A percentile compares a stretch with the other conserved stretches of the same genome.
Conservation (phyloP, 116 monocot species). For the Zostera marina region DNA sequence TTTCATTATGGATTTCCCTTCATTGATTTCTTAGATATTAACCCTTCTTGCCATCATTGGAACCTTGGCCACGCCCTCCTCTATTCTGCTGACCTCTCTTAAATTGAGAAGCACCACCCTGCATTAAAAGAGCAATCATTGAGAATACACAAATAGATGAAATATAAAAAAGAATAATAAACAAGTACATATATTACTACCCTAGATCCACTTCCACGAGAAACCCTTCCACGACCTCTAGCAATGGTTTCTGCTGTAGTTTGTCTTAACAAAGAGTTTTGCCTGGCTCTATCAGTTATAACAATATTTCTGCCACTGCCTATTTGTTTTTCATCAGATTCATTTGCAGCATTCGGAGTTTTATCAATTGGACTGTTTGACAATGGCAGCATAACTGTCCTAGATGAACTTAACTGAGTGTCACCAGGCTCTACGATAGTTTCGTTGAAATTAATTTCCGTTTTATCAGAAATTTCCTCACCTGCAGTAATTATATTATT, state of each 20-base stretch:
- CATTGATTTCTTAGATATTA: not conserved
- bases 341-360: not conserved
- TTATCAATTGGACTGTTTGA: not conserved
- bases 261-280: slow-evolving; percentile 15
- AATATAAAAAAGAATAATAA: no score
- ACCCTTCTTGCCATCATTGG: not conserved
- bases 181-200: not conserved
- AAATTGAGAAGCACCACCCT: no score
- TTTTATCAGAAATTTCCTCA: slow-evolving; percentile 13
- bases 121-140: no score
- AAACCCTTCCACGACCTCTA: slow-evolving; percentile 4
- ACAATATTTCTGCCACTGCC: slow-evolving; percentile 2
- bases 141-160: no score
- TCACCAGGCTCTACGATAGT: not conserved
- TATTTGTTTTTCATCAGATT: not conserved
- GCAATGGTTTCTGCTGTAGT: not conserved
- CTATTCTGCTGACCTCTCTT: no score
- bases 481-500: slow-evolving; percentile 12
- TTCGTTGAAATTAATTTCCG: slow-evolving; percentile 5
- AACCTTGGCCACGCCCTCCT: slow-evolving; percentile 4
- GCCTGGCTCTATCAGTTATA: slow-evolving; percentile 17
- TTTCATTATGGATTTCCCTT: no score
- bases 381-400: not conserved
- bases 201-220: not conserved
- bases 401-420: not conserved